These are phyloP conservation scores for Suillus luteus DNA, from an alignment of 768 basidiomycete genomes.

Conservation along the genomic window DNA sequence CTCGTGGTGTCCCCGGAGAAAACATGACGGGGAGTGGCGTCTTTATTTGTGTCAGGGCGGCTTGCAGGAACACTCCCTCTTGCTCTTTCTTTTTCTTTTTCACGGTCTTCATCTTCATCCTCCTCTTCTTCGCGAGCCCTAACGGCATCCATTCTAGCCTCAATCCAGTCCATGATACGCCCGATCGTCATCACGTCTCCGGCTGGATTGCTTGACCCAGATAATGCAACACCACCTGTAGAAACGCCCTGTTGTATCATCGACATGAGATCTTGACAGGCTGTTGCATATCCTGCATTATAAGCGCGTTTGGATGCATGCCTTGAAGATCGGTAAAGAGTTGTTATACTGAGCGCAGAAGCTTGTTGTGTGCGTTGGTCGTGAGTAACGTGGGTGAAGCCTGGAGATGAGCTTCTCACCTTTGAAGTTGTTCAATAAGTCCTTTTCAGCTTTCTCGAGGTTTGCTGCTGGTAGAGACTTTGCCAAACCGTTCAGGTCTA, in stretches of 20 bases:
- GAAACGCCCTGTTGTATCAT: constrained; percentile 87
- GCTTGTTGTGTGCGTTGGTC: constrained; percentile 43
- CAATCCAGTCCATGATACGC: constrained; percentile 82
- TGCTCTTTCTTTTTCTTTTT: constrained; percentile 50
- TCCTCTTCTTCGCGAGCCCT: constrained; percentile 77
- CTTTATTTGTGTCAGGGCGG: constrained; percentile 24
- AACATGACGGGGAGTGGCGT: constrained; percentile 16
- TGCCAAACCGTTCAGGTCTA: constrained; percentile 78
- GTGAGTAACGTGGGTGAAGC: constrained; percentile 22
- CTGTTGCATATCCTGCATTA: constrained; percentile 77
- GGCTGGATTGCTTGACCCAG: constrained; percentile 45
- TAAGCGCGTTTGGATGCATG: constrained; percentile 79
- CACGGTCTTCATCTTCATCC: constrained; percentile 76
- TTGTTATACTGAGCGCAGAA: constrained; percentile 83
- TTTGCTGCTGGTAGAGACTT: constrained; percentile 71
- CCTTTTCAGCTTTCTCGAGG: constrained; percentile 77
- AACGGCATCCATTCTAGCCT: constrained; percentile 78
- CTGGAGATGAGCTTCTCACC: constrained; percentile 40
- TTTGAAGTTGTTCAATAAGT: constrained; percentile 80
- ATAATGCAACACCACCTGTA: constrained; percentile 46
- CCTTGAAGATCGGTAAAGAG: constrained; percentile 78
- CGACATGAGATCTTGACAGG: constrained; percentile 76
- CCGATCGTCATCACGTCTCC: constrained; percentile 73
- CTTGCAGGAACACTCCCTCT: constrained; percentile 26
- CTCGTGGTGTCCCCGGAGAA: constrained; percentile 23